Evolutionary conservation across 129 eudicot genomes (phyloP), one percentile per base, ranked within the genome.

Genomic region (sunflower (Helianthus annuus)): DNA sequence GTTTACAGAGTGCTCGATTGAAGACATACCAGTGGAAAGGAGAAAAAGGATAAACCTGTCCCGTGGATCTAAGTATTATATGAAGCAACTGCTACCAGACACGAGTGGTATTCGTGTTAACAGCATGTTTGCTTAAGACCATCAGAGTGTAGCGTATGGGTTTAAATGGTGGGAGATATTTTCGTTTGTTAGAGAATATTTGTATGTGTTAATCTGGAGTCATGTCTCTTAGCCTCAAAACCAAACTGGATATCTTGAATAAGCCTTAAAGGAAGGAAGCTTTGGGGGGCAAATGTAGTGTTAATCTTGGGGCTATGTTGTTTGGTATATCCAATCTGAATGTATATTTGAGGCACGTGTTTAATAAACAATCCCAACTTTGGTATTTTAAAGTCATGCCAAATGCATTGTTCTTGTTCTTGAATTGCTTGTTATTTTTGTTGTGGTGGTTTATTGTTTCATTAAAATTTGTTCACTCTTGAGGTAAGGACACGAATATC

Each of bases 31-130:
- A 4, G 87, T 78, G 44, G 91, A 85, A 65, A 87, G 87, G 83
- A 83, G 97, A 77, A 90, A 86, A 75, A 84, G 66, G 89, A 94
- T 94, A 39, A 86, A 94, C 40, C 69, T 82, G 27, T 88, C 93
- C 1, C 96, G 97, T 27, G 86, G 84, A 19, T 94, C 98, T 40
- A 94, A 94, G 88, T 94, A 94, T 70, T 94, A 94, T 70, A 90
- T 88, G 85, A 94, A 94, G 84, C 81, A 78, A 65, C 82, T 94
- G 73, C 77, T 77, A 34, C 98, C 98, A 4, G 96, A 90, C 79
- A 84, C 71, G 11, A 90, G 98, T 27, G 98, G 98, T 22, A 90
- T 94, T 51, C 82, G 79, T 66, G 69, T 84, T 36, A 57, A 78
- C 59, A 58, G 82, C 27, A 82, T 88, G 70, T 88, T 77, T 59